A percentile compares a stretch with the other conserved stretches of the same genome.
Evolutionary conservation across 129 eudicot genomes (phyloP).

Genomic region (Chrysanthemum makinoi): DNA sequence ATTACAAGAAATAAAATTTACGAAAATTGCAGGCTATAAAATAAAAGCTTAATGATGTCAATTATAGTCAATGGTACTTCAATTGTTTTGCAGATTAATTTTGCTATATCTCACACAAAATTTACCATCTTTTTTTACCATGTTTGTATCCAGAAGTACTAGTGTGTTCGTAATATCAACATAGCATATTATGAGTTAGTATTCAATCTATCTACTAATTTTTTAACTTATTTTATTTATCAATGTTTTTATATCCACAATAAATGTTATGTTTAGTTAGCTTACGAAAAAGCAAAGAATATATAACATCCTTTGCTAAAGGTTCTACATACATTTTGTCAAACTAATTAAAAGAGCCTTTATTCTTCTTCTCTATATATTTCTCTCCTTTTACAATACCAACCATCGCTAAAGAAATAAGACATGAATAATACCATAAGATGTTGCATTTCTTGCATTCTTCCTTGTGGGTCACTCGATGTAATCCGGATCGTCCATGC

Average conservation of each 20-base stretch:
- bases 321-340: not conserved
- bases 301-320: not conserved
- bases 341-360: not conserved
- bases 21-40: too few species aligned
- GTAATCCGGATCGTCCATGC: slow-evolving; percentile 74
- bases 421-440: slow-evolving; percentile 64
- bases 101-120: too few species aligned
- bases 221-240: not conserved
- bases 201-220: not conserved
- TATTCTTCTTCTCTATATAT: not conserved
- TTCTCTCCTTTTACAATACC: not conserved
- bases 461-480: slow-evolving; percentile 78
- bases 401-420: not conserved
- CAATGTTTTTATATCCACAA: not conserved
- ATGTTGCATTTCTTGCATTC: slow-evolving; percentile 84
- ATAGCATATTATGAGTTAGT: not conserved
- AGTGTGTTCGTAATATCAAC: not conserved
- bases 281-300: not conserved
- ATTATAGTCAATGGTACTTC: not conserved
- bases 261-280: not conserved
- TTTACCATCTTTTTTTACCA: not conserved
- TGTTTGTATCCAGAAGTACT: not conserved
- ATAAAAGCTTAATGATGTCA: too few species aligned
- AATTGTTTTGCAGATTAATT: not conserved
- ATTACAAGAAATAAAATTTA: too few species aligned